Evolutionary conservation across 805 yeast genomes (phyloP).

Genomic region (Dipodascus albidus): DNA sequence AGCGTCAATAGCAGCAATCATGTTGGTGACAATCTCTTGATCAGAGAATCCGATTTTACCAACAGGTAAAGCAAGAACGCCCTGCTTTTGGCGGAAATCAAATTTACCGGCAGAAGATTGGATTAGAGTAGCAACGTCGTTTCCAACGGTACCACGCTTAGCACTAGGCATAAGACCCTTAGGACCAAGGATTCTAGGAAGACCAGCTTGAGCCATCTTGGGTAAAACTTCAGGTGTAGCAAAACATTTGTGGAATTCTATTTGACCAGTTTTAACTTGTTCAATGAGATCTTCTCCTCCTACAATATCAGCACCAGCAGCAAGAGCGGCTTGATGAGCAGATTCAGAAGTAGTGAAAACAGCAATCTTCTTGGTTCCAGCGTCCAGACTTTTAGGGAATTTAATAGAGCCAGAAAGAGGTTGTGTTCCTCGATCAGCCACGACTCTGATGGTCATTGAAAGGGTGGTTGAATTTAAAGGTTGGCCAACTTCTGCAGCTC

Average conservation of each 20-base stretch:
- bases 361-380: slow-evolving; percentile 40
- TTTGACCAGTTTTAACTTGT: slow-evolving; percentile 38
- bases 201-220: slow-evolving; percentile 34
- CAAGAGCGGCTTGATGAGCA: slow-evolving; percentile 40
- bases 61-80: slow-evolving; percentile 49
- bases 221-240: slow-evolving; percentile 74
- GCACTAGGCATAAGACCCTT: slow-evolving; percentile 79
- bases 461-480: slow-evolving; percentile 61
- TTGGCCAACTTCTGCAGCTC: slow-evolving; percentile 89
- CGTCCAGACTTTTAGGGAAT: slow-evolving; percentile 63
- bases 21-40: slow-evolving; percentile 58
- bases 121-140: slow-evolving; percentile 47
- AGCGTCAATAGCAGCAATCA: slow-evolving; percentile 54
- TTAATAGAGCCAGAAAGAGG: slow-evolving; percentile 61
- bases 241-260: slow-evolving; percentile 61
- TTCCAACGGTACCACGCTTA: slow-evolving; percentile 76
- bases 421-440: slow-evolving; percentile 67
- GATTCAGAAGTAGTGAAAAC: slow-evolving; percentile 55
- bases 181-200: slow-evolving; percentile 82
- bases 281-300: slow-evolving; percentile 69
- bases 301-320: slow-evolving; percentile 49
- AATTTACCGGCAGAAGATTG: slow-evolving; percentile 49
- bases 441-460: slow-evolving; percentile 49
- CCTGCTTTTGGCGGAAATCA: slow-evolving; percentile 62
- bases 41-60: slow-evolving; percentile 60